Percentiles rank a stretch among this genome's conserved stretches.
Conservation (phyloP, 768 basidiomycete species). For the Glaciozyma martinii region DNA sequence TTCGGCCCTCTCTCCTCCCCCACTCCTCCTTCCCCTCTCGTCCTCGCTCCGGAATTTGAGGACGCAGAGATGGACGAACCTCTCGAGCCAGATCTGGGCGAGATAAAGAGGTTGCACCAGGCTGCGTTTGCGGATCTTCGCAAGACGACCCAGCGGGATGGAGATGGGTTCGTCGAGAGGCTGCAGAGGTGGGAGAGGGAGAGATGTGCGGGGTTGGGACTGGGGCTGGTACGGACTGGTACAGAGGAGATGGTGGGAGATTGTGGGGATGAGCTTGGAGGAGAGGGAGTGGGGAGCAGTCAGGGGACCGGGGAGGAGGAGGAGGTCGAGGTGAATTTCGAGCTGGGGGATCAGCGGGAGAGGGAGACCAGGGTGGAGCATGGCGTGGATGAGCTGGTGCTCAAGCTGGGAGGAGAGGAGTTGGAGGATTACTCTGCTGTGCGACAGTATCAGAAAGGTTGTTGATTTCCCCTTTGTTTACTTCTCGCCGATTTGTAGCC, state of each 20-base stretch:
- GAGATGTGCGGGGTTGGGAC: neutral
- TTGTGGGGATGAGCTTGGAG: no score
- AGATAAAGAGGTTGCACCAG: slow-evolving; percentile 10
- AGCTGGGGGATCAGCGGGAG: neutral
- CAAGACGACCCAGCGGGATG: slow-evolving; percentile 3
- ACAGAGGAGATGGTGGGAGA: no score
- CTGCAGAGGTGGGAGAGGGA: slow-evolving; percentile 18
- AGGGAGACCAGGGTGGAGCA: neutral
- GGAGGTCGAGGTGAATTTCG: slow-evolving; percentile 18
- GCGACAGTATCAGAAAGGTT: slow-evolving; percentile 1
- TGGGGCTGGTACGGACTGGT: neutral
- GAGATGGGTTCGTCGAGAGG: slow-evolving; percentile 24
- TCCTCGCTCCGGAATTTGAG: neutral
- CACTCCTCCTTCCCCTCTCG: neutral
- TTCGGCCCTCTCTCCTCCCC: neutral
- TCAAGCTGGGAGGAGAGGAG: slow-evolving; percentile 6
- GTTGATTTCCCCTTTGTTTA: neutral
- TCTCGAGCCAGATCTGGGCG: neutral
- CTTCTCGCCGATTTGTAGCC: neutral
- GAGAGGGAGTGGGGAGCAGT: no score
- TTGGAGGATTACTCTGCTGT: slow-evolving; percentile 22
- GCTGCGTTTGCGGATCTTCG: slow-evolving; percentile 25
- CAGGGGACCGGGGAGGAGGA: neutral
- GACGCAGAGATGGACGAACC: neutral
- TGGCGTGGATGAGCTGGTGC: slow-evolving; percentile 16